Evolutionary conservation across 352 stramenopile species (phyloP), one percentile per base, ranked within the genome.

Genomic region (Phytopythium sindhum): DNA sequence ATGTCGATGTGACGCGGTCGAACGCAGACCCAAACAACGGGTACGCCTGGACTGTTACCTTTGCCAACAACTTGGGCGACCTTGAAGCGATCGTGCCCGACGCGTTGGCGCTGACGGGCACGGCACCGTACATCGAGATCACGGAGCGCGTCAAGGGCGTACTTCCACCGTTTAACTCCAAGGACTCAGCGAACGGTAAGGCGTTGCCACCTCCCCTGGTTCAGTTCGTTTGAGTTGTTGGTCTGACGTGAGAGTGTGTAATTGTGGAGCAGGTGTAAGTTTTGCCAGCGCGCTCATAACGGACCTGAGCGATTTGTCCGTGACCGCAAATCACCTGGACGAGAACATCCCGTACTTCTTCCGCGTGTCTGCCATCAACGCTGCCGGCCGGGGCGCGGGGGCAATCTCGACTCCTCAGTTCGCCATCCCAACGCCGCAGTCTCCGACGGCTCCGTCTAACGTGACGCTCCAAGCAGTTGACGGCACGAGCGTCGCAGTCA

Each of bases 271-370:
- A 90, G 81, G 80, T 21, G 55, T 97, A 12, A 93, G 89, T 26
- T 90, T 97, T 57, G 94, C 94, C 39, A 96, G 88, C 19, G 72
- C 81, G 8, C 70, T 97, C 6, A 55, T 98, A 19, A 96, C 90
- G 1, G 91, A 98, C 62, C 63, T 98, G 26, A 91, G 82, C 47
- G 75, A 94, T 52, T 70, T 98, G n/a, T 74, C 78, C 1, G 70
- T 95, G 52, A 88, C 78, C 1, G 88, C 97, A 7, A 75, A 81
- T 31, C 77, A 90, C 14, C 77, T 99, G 2, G 90, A 98, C 44
- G 87, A 98, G 57, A 97, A 97, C 33, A 90, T 99, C 8, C 80
- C 91, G 12, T 99, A 98, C 64, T 99, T 97, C 69, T 93, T 98
- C 58, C 84, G 93, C 19, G 95, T 98, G 23, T 91, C 85, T 8